Percentiles rank a stretch among this genome's conserved stretches.
These are phyloP conservation scores for Cystobasidium ongulense DNA, from an alignment of 768 basidiomycete species.

Conservation along the genomic window DNA sequence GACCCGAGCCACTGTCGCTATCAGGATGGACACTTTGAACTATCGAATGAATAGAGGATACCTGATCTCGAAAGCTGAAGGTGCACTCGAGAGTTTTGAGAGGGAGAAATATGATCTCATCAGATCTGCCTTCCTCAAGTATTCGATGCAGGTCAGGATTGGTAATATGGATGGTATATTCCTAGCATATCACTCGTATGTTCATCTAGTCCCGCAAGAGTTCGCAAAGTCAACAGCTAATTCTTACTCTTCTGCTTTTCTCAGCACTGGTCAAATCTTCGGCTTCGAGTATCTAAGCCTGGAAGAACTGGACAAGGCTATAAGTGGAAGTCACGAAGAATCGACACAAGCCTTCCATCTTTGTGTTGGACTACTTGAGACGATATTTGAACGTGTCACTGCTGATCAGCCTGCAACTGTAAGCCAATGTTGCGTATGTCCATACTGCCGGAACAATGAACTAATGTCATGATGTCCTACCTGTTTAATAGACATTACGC, in stretches of 20 bases:
- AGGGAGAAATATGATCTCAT: conserved; percentile 90
- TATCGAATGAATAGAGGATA: conserved; percentile 48
- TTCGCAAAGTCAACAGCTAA: background rate
- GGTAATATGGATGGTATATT: conserved; percentile 91
- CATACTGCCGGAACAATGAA: background rate
- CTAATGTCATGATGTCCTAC: background rate
- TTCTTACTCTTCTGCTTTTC: background rate
- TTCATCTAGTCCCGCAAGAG: background rate
- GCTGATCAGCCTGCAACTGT: conserved; percentile 22
- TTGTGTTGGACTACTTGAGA: conserved; percentile 63
- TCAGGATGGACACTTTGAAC: conserved; percentile 78
- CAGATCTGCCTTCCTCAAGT: conserved; percentile 83
- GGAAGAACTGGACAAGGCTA: conserved; percentile 71
- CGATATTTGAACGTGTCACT: conserved; percentile 8
- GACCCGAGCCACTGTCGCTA: conserved; percentile 74
- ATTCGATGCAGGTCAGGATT: conserved; percentile 86
- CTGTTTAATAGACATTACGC: background rate
- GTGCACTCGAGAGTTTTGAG: conserved; percentile 72
- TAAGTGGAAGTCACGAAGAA: conserved; percentile 60
- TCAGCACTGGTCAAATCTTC: conserved; percentile 75
- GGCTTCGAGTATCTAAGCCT: conserved; percentile 90
- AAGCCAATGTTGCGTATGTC: background rate
- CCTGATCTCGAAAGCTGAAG: background rate
- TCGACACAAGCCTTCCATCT: conserved; percentile 70
- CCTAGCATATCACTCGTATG: conserved; percentile 45